Base-by-base conservation (phyloP, 2,329 filamentous ascomycete genomes). In the Chaetomium sp. region DNA sequence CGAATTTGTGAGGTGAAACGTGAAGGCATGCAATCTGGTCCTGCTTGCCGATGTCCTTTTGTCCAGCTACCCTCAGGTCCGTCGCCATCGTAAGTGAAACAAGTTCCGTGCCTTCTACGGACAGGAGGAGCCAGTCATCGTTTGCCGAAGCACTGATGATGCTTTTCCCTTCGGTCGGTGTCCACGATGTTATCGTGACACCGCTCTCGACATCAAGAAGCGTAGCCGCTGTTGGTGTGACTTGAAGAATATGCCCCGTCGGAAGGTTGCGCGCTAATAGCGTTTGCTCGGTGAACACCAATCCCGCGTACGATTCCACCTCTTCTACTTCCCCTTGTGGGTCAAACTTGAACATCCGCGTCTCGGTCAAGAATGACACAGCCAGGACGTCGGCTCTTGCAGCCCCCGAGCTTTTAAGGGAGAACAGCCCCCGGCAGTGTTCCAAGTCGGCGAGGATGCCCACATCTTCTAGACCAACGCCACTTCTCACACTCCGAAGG, bases 1-100 rank as follows among this genome's bases (percentile, higher is more conserved):
- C 76, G 4, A 78, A 74, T 11, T 86, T 74, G 38, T 81, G 76
- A 3, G 80, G 75, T 0, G 91, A 84, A 1, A 94, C 79, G 47
- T 92, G 85, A 8, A 97, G 77, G 64, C 91, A 95, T 2, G 94
- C 89, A 37, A 97, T 82, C 68, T 97, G 90, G 61, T 90, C 87
- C 37, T 84, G 77, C 12, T 79, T 73, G 1, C 78, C 76, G 50
- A 89, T 81, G 5, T 82, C 75, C 65, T 86, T 86, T 57, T 81
- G 73, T 5, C 77, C 76, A 4, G 81, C 73, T 27, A 83, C 72
- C 27, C 76, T 72, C 5, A 95, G 71, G 36, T 82, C 78, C 27
- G 79, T 71, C 1, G 71, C 68, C 3, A 91, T 72, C 61, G 84
- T 79, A 47, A 97, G 74, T 5, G 87, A 86, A 2, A 89, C 76